Evolutionary conservation across 805 yeast species (phyloP), one percentile per base, ranked within the genome.

Genomic region (Pichia insulana): DNA sequence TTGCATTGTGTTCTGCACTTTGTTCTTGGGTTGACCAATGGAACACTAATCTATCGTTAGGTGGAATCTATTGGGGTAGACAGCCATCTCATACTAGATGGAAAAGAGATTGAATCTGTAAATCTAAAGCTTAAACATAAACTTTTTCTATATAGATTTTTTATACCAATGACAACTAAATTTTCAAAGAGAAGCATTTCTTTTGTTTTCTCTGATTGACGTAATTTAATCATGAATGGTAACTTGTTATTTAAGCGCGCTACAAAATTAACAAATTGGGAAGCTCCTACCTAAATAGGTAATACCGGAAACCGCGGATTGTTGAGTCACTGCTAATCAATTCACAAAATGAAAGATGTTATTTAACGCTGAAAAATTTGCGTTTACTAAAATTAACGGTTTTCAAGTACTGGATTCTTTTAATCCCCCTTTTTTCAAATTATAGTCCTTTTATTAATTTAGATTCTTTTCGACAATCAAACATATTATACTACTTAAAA

Each of bases 11-110:
- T 13, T 70, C 80, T 8, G 83, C 83, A 4, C 59, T 79, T 45
- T 73, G 77, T 45, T 74, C 82, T 34, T 73, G 64, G 53, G 70
- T 79, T 44, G 85, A 79, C 53, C 83, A 77, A 45, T 79, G 85
- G 85, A 78, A 75, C 52, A 77, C 83, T 19, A 64, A 65, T 46
- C 58, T 72, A 31, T 73, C 72, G 19, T 74, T 76, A 31, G 84
- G 84, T n/a, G 84, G 84, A 30, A 75, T 79, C 40, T 78, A 77
- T 57, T 69, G 67, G 47, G 73, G 79, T 11, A 67, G 71, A 56
- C 73, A 73, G 54, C 69, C 67, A 30, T 50, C 54, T 31, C 74
- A 71, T 50, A 67, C 69, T n/a, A 63, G 76, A 49, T 74, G 79
- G 79, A 74, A 74, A 56, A 63, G 79, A 51, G 79, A 73, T 50